These are phyloP conservation scores for Hypoxylon cercidicola DNA, from an alignment of 495 filamentous ascomycete genomes.

Conservation along the genomic window DNA sequence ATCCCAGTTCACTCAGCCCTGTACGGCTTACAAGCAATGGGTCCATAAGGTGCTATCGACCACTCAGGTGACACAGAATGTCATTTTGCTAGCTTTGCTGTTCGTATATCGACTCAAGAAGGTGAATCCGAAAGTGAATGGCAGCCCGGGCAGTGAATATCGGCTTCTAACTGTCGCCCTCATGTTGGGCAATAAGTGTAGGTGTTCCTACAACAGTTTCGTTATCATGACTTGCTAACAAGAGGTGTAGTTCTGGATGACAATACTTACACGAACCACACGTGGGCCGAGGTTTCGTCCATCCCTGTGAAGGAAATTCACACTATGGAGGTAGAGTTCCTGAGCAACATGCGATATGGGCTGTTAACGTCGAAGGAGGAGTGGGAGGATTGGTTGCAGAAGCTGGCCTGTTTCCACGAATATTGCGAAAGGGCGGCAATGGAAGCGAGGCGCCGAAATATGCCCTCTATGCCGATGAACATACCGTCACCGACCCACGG, in stretches of 20 bases:
- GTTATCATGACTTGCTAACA: constrained; percentile 15
- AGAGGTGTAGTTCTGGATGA: constrained; percentile 81
- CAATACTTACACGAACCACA: constrained; percentile 99
- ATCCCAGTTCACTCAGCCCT: constrained; percentile 77
- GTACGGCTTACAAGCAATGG: constrained; percentile 89
- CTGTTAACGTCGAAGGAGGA: constrained; percentile 83
- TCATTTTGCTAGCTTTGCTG: constrained; percentile 87
- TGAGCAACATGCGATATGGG: constrained; percentile 98
- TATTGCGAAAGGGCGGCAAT: constrained; percentile 76
- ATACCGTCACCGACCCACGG: constrained; percentile 51
- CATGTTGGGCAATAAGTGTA: constrained; percentile 99
- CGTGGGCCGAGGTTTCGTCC: constrained; percentile 97
- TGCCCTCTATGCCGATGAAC: constrained; percentile 48
- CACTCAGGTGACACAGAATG: constrained; percentile 97
- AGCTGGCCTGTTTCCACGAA: constrained; percentile 78
- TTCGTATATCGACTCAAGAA: constrained; percentile 96
- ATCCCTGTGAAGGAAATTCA: constrained; percentile 96
- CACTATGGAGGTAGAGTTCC: constrained; percentile 99
- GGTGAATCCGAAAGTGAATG: constrained; percentile 84
- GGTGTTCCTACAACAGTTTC: constrained; percentile 40
- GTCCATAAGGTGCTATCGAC: constrained; percentile 89
- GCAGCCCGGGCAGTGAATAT: constrained; percentile 93
- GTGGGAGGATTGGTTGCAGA: constrained; percentile 88
- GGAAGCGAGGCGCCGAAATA: constrained; percentile 45
- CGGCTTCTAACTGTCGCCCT: constrained; percentile 94